Base-by-base conservation (phyloP, 2,329 filamentous ascomycete species). In the Leptographium lundbergii region DNA sequence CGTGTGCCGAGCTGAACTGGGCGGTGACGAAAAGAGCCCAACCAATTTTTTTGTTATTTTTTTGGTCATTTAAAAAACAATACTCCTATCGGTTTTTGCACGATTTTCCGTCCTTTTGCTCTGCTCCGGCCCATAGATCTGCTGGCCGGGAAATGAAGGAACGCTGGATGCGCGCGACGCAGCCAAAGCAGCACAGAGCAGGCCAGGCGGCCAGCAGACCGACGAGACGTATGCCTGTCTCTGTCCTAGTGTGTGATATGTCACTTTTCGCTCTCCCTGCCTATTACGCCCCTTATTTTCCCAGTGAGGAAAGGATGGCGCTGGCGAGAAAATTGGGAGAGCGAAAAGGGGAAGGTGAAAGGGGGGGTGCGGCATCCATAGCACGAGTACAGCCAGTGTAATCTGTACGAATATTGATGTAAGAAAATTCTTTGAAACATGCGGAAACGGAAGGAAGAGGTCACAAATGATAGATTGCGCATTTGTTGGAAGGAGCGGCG, bases 261-360 rank as follows among this genome's bases (percentile, higher is more conserved):
- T 56, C 54, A 47, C 42, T 47, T 48, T 45, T 45, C 17, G 3
- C 29, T 24, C 14, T 27, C 36, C 22, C 53, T 34, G n/a, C 29
- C 34, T 25, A 27, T 27, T 36, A 29, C 36, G 54, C 54, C 54
- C 54, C 54, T 45, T 55, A 55, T 55, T 55, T 55, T 55, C 54
- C 54, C 54, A 45, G 54, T 45, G 17, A 14, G 54, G 54, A 55
- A 56, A 56, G 32, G 39, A 29, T 13, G 4, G 39, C 54, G 39
- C 54, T 29, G 54, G 54, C 24, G 24, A 29, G 34, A 50, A 27
- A 50, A 50, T 25, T 50, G 11, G 47, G 47, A 50, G 22, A 50
- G 47, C 47, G 24, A 50, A 50, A 50, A 25, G 47, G 47, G 47
- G 47, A 50, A 25, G 47, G 47, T 50, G 47, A 50, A 25, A 24